A percentile compares a stretch with the other conserved stretches of the same genome.
These are phyloP conservation scores for Truncatella angustata DNA, from an alignment of 2,329 filamentous ascomycete species.

Conservation along the genomic window DNA sequence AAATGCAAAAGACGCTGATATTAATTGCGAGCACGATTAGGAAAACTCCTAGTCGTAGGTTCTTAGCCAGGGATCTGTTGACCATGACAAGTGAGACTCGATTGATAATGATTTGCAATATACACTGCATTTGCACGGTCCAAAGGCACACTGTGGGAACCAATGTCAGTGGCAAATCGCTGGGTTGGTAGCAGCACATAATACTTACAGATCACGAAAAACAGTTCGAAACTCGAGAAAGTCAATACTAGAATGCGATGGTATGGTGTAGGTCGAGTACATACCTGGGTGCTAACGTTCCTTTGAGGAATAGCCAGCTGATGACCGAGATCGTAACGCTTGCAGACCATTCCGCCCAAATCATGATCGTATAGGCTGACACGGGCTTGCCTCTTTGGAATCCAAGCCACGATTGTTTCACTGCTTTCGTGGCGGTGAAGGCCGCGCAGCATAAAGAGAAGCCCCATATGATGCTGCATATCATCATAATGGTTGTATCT, in stretches of 20 bases:
- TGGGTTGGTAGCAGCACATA: not conserved
- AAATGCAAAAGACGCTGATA: slow-evolving; percentile 51
- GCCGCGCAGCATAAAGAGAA: slow-evolving; percentile 29
- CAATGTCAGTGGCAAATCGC: not conserved
- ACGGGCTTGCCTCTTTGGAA: slow-evolving; percentile 21
- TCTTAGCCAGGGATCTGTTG: slow-evolving; percentile 31
- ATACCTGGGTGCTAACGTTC: slow-evolving; percentile 6
- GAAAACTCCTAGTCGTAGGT: slow-evolving; percentile 44
- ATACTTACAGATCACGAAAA: slow-evolving; percentile 12
- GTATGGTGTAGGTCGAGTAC: not conserved
- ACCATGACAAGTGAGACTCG: slow-evolving; percentile 45
- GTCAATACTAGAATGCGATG: not conserved
- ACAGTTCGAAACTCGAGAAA: slow-evolving; percentile 8
- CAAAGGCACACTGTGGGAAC: not conserved
- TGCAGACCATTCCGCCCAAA: slow-evolving; percentile 31
- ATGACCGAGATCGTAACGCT: slow-evolving; percentile 27
- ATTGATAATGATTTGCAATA: slow-evolving; percentile 55
- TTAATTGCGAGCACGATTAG: slow-evolving; percentile 47
- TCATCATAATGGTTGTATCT: slow-evolving; percentile 18
- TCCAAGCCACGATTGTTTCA: slow-evolving; percentile 26
- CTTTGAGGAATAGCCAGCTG: slow-evolving; percentile 24
- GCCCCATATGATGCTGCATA: slow-evolving; percentile 31
- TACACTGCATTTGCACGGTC: slow-evolving; percentile 42
- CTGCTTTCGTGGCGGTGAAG: slow-evolving; percentile 25
- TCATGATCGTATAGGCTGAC: slow-evolving; percentile 30